These are phyloP conservation scores for Mycena haematopus DNA, from an alignment of 768 basidiomycete genomes.

Conservation along the genomic window DNA sequence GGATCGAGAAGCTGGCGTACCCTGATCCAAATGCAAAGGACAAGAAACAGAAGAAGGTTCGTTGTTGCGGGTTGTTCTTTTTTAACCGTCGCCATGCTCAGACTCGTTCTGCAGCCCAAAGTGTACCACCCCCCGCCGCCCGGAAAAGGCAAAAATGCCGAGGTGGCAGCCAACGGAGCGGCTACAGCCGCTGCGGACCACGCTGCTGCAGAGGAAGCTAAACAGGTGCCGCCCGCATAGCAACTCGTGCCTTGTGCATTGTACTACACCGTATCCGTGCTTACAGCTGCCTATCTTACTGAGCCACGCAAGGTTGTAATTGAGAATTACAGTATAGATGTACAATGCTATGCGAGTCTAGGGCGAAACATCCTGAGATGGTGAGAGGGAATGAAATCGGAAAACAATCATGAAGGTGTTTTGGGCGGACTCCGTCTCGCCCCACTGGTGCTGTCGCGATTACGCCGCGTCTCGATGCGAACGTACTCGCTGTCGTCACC, in stretches of 20 bases:
- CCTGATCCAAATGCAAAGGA: slow-evolving; percentile 73
- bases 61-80: neutral
- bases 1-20: slow-evolving; percentile 80
- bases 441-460: slow-evolving; percentile 42
- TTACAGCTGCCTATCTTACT: neutral
- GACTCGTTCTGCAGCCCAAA: slow-evolving; percentile 61
- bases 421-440: slow-evolving; percentile 10
- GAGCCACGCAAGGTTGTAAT: neutral
- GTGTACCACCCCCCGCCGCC: slow-evolving; percentile 86
- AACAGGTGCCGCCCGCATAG: slow-evolving; percentile 17
- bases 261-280: neutral
- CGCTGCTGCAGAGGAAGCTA: slow-evolving; percentile 12
- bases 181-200: slow-evolving; percentile 2
- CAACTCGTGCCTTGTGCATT: slow-evolving; percentile 6
- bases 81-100: neutral
- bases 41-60: slow-evolving; percentile 70
- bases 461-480: slow-evolving; percentile 75
- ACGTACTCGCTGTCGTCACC: slow-evolving; percentile 83
- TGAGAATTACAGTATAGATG: slow-evolving; percentile 4
- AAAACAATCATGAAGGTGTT: slow-evolving; percentile 4
- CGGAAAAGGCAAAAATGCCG: slow-evolving; percentile 71
- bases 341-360: too few species aligned
- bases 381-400: slow-evolving; percentile 3
- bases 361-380: neutral
- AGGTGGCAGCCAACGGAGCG: slow-evolving; percentile 33